Evolutionary conservation across 2,329 filamentous ascomycete genomes (phyloP), one percentile per base, ranked within the genome.

Genomic region (Harringtonia aguacate): DNA sequence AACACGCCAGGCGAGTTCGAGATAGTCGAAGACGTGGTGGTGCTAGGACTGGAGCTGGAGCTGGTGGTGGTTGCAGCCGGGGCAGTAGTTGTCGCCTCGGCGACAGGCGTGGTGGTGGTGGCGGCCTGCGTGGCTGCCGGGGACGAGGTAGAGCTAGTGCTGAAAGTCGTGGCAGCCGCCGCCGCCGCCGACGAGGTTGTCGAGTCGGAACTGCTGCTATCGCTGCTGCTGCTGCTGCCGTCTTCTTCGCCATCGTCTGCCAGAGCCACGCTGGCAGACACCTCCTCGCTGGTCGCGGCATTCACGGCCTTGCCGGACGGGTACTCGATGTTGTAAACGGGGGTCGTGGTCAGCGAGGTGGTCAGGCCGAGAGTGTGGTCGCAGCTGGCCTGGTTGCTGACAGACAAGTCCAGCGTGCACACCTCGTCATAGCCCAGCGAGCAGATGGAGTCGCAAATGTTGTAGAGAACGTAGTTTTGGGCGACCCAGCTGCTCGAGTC

Each of bases 261-360:
- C 36, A 43, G 27, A 1, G 48, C 45, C 5, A 45, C 35, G 27
- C 27, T 24, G 9, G 46, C 40, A 2, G 49, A 35, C 28, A 51
- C 46, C 13, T 36, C 34, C 1, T 58, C 44, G 9, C 56, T 56
- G 3, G 57, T 55, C 8, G 55, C 53, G 6, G 65, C 64, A 20
- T 62, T 44, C 1, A 65, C 57, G 30, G 56, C 57, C 42, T 66
- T 56, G 38, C 73, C 73, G 15, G 69, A 68, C 28, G 64, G 65
- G 51, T 76, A 77, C 52, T 60, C 55, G 47, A 77, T 67, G 58
- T 77, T 73, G 55, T 65, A 66, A 24, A 77, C 72, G 9, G 66
- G 63, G 3, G 58, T 48, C 14, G 53, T 56, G 2, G 58, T 63
- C 45, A 68, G 51, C 13, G 50, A 46, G 46, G 55, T 64, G 52